Conservation (phyloP, 2,329 filamentous ascomycete genomes). For the Lasiodiplodia theobromae region DNA sequence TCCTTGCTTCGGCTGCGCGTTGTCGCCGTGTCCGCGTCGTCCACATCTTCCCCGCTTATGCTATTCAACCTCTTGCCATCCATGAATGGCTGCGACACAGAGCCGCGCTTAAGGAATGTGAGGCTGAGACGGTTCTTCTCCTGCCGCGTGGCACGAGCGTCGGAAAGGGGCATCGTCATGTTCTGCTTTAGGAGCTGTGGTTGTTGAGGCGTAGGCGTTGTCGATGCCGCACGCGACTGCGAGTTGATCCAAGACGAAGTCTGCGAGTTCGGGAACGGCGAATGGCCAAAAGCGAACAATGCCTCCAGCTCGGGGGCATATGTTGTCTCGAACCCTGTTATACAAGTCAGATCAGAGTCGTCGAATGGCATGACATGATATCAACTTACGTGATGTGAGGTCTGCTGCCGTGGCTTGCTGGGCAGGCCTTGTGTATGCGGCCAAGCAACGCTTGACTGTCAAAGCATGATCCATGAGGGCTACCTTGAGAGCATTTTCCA, state of each 20-base stretch:
- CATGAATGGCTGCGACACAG: constrained; percentile 27
- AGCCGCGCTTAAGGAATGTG: constrained; percentile 47
- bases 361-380: neutral
- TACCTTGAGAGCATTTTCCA: constrained; percentile 82
- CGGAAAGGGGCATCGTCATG: constrained; percentile 5
- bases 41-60: neutral
- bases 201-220: constrained; percentile 21
- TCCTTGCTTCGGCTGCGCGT: constrained; percentile 44
- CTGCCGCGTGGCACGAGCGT: constrained; percentile 36
- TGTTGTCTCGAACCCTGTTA: constrained; percentile 53
- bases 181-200: constrained; percentile 19
- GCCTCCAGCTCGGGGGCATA: constrained; percentile 53
- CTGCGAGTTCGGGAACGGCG: constrained; percentile 42
- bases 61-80: constrained; percentile 6
- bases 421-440: constrained; percentile 69
- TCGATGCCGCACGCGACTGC: constrained; percentile 30
- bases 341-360: constrained; percentile 25
- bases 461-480: constrained; percentile 89
- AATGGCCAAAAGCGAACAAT: constrained; percentile 46
- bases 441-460: constrained; percentile 82
- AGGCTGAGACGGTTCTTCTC: constrained; percentile 50
- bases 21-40: constrained; percentile 24
- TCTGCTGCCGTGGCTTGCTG: constrained; percentile 67
- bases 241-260: constrained; percentile 43
- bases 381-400: constrained; percentile 68